Base-by-base conservation (phyloP, 129 eudicot genomes). In the Flaveria brownii region DNA sequence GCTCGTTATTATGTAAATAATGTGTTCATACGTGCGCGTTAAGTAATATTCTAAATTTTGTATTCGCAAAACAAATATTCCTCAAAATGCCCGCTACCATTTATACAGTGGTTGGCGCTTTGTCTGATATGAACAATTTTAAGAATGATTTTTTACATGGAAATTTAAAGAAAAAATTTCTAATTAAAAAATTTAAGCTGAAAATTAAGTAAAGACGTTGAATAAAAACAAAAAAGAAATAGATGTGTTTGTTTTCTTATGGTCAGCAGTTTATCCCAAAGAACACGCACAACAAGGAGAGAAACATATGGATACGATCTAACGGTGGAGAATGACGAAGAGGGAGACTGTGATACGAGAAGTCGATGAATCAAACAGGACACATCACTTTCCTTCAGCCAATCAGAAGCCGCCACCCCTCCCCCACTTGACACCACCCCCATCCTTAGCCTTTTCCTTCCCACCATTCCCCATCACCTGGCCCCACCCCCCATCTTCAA, bases 381-480 rank as follows among this genome's bases (percentile, higher is more conserved):
- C 72, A 70, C 76, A 78, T 78, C 77, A 72, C 77, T 72, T 72
- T 72, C 10, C 30, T 6, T 54, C 43, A 33, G 36, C 67, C 77
- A 72, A 72, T 72, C 77, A 36, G 11, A 72, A 10, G 0, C 36
- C 36, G 65, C 66, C 77, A 72, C 77, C 67, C 28, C 47, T 16
- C 43, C 49, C 73, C 76, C 51, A 51, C 65, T 72, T 56, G 77
- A 74, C 46, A 68, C 57, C 72, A 39, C 72, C 77, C 70, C 57
- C 77, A 50, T 63, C 30, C 68, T 30, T 61, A 25, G 18, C 56
- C 59, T n/a, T 15, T 52, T 52, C n/a, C 59, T 63, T 63, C 45
- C 86, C 77, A 80, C 62, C 73, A 75, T 33, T 75, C 80, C 80
- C 80, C 73, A 64, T 64, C 80, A 30, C 63, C 5, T 15, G 56